Conservation (phyloP, 176 grass and related monocot genomes). For the Olyra latifolia region DNA sequence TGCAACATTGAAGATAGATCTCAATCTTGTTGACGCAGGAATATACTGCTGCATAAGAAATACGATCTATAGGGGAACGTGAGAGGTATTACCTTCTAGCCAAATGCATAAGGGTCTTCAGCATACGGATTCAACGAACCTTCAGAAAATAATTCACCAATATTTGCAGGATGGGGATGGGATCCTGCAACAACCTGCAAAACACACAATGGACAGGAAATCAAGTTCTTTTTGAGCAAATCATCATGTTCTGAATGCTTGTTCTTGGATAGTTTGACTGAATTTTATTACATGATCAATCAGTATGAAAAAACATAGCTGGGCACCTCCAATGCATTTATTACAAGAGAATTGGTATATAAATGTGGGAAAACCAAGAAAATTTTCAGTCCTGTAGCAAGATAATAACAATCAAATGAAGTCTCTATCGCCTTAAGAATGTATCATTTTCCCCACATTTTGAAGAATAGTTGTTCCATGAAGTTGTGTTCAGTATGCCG, state of each 20-base stretch:
- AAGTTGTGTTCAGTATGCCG: not conserved
- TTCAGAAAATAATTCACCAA: slow-evolving; percentile 93
- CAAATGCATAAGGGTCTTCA: slow-evolving; percentile 95
- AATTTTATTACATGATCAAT: slow-evolving; percentile 19
- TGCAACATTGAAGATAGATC: not conserved
- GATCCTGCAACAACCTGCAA: slow-evolving; percentile 53
- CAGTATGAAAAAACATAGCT: slow-evolving; percentile 26
- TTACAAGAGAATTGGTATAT: not conserved
- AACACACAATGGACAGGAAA: not conserved
- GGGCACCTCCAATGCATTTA: not conserved
- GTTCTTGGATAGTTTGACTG: not conserved
- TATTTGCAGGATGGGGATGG: slow-evolving; percentile 57
- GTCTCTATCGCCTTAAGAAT: not conserved
- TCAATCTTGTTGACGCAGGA: not conserved
- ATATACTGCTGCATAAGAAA: not conserved
- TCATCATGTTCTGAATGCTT: not conserved
- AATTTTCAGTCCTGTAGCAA: not conserved
- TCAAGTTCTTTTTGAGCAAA: too few relatives aligned
- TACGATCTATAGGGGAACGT: slow-evolving; percentile 2
- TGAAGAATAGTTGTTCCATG: not conserved
- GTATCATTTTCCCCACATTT: not conserved
- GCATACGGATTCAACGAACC: slow-evolving; percentile 95
- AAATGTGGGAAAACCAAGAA: not conserved
- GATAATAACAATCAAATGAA: not conserved
- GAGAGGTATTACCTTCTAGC: slow-evolving; percentile 67